Evolutionary conservation across 2,329 filamentous ascomycete species (phyloP).

Genomic region (Phialemoniopsis sp.): DNA sequence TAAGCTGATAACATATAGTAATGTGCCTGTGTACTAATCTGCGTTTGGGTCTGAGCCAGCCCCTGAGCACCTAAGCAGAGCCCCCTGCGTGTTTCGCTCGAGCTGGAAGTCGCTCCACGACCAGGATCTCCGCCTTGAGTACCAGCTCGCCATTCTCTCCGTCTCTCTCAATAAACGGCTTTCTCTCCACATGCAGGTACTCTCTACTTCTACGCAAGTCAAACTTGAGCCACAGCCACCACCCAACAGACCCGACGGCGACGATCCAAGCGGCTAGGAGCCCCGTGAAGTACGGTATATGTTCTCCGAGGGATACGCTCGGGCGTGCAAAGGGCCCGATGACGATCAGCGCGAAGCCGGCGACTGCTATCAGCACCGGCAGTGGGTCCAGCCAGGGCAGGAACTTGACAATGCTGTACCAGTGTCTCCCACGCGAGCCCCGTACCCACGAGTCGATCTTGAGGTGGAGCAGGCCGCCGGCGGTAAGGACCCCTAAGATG

Average conservation of each 20-base stretch:
- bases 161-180: slow-evolving; percentile 3
- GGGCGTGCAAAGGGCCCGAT: not conserved
- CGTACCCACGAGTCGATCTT: slow-evolving; percentile 1
- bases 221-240: slow-evolving; percentile 1
- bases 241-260: not conserved
- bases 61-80: no score
- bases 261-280: not conserved
- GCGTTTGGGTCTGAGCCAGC: no score
- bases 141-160: slow-evolving; percentile 3
- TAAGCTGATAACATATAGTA: no score
- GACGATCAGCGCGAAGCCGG: no score
- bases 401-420: not conserved
- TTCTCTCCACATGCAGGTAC: slow-evolving; percentile 1
- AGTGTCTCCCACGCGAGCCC: not conserved
- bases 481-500: slow-evolving; percentile 6
- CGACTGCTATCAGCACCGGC: not conserved
- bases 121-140: slow-evolving; percentile 3
- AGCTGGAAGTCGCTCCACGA: slow-evolving; percentile 1
- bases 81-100: not conserved
- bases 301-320: not conserved
- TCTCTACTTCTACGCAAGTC: not conserved
- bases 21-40: no score
- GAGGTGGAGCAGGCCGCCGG: slow-evolving; percentile 5
- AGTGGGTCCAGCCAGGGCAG: slow-evolving; percentile 1
- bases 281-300: not conserved